Percentiles rank a stretch among this genome's conserved stretches.
Conservation (phyloP, 163 green algal genomes). For the Scenedesmus sp. region DNA sequence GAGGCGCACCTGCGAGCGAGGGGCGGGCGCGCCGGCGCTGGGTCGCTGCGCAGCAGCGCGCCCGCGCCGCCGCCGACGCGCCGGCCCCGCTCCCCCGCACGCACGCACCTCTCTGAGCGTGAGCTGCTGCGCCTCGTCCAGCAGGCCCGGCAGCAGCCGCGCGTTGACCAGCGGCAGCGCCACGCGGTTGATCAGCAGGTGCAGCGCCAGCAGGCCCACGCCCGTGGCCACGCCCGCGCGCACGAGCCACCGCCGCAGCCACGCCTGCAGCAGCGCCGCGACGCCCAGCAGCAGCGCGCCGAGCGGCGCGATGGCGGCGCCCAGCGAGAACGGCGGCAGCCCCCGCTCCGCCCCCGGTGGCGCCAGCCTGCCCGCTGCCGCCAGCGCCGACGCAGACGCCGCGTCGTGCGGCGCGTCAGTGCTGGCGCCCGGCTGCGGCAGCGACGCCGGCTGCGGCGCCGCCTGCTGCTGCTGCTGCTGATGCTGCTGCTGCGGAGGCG, state of each 20-base stretch:
- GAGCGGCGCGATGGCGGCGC: conserved; percentile 18
- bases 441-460: too few species aligned
- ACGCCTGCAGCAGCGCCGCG: neutral
- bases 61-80: neutral
- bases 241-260: conserved; percentile 23
- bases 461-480: too few species aligned
- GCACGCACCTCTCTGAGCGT: conserved; percentile 28
- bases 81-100: neutral
- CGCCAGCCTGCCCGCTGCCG: too few species aligned
- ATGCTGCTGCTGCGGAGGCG: too few species aligned
- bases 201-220: conserved; percentile 15
- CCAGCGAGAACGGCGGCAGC: neutral
- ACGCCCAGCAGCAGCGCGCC: conserved; percentile 3
- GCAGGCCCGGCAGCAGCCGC: neutral
- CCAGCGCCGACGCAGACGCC: too few species aligned
- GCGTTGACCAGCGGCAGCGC: conserved; percentile 27
- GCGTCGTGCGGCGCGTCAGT: too few species aligned
- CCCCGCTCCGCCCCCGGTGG: neutral
- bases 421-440: too few species aligned
- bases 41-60: neutral
- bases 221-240: neutral
- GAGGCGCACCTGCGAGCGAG: conserved; percentile 61
- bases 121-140: neutral
- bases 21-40: neutral
- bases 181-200: conserved; percentile 31